Conservation (phyloP, 495 filamentous ascomycete species). For the Penicillium bialowiezense region DNA sequence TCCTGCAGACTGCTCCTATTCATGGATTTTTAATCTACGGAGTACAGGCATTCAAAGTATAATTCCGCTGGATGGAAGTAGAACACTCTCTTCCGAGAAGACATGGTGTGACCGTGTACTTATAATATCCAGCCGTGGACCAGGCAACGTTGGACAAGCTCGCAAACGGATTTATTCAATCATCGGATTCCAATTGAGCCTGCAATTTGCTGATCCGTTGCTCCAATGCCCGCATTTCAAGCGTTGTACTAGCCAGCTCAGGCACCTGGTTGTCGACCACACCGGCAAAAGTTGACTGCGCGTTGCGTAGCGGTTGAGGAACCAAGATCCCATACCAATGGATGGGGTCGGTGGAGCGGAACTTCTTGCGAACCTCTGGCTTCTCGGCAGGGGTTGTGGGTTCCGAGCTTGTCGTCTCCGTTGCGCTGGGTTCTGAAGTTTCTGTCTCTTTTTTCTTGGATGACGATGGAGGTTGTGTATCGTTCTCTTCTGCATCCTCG, state of each 20-base stretch:
- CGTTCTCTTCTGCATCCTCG: constrained; percentile 10
- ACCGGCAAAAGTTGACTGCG: constrained; percentile 51
- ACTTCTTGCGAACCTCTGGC: constrained; percentile 20
- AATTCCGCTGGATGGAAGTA: not conserved
- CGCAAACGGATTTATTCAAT: not conserved
- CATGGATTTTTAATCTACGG: not conserved
- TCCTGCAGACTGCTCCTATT: not conserved
- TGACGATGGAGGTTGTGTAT: constrained; percentile 2
- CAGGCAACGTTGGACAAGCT: not conserved
- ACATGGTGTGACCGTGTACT: not conserved
- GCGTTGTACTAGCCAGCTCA: constrained; percentile 48
- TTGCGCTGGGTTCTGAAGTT: not conserved
- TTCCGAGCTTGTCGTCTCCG: too few species aligned
- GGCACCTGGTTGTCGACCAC: constrained; percentile 34
- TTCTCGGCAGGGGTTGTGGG: not conserved
- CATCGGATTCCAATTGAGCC: constrained; percentile 15
- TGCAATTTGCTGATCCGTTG: constrained; percentile 62
- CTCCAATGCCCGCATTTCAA: constrained; percentile 68
- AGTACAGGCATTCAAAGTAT: not conserved
- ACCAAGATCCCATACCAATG: constrained; percentile 69
- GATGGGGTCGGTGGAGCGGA: constrained; percentile 54
- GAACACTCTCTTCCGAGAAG: not conserved
- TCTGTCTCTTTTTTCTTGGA: constrained; percentile 1
- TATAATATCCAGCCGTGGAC: not conserved
- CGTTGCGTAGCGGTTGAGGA: constrained; percentile 55